Percentiles rank a stretch among this genome's conserved stretches.
Conservation (phyloP, 2,329 filamentous ascomycete genomes). For the Teratosphaeria pseudoeucalypti region DNA sequence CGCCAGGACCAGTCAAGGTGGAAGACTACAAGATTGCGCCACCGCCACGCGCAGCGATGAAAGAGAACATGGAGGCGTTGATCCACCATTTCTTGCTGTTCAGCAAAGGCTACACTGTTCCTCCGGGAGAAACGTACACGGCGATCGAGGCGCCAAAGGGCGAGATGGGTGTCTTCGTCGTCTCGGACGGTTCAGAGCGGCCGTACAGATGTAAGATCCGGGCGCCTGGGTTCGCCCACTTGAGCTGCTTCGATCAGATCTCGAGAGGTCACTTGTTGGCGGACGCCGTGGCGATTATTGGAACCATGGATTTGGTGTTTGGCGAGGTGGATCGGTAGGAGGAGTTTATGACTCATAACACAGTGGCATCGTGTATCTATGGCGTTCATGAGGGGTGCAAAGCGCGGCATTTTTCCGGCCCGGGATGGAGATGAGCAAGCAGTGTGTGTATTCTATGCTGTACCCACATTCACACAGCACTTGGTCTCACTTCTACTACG, state of each 20-base stretch:
- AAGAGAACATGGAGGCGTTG: conserved; percentile 99
- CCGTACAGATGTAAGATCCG: conserved; percentile 97
- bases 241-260: conserved; percentile 89
- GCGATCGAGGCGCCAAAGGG: conserved; percentile 99
- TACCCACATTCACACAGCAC: not conserved
- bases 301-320: conserved; percentile 60
- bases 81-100: conserved; percentile 99
- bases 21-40: conserved; percentile 99
- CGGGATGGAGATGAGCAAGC: not conserved
- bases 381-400: not conserved
- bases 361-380: not conserved
- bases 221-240: conserved; percentile 90
- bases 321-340: conserved; percentile 8
- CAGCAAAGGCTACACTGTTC: conserved; percentile 96
- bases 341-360: not conserved
- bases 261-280: conserved; percentile 86
- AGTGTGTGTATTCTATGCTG: not conserved
- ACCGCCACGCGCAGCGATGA: conserved; percentile 94
- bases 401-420: not conserved
- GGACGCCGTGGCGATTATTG: conserved; percentile 91
- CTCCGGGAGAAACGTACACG: conserved; percentile 94
- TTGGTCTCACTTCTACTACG: too few species aligned
- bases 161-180: conserved; percentile 96
- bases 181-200: conserved; percentile 90
- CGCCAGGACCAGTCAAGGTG: conserved; percentile 80